Percentiles rank a stretch among this genome's conserved stretches.
phyloP scores from a whole-genome alignment of 73 alveolate species.

The Uronychia setigera region DNA sequence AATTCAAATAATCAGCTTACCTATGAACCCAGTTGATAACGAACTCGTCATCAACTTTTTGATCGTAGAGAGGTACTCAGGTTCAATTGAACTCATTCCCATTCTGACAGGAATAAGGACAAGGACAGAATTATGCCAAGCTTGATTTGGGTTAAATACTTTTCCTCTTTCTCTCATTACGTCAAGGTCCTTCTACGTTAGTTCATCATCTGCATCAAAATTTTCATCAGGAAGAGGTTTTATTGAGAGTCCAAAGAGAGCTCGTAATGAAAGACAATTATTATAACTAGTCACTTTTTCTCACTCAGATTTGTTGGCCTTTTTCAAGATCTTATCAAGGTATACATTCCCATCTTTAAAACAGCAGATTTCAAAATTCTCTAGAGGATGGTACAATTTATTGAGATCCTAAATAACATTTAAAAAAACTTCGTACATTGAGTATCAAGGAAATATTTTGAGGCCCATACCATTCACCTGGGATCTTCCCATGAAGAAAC shows the following conservation, averaged over 20 bases:
- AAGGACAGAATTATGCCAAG: slow-evolving; percentile 28
- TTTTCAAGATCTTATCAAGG: slow-evolving; percentile 13
- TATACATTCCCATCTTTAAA: slow-evolving; percentile 38
- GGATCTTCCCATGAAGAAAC: slow-evolving; percentile 28
- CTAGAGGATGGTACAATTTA: slow-evolving; percentile 24
- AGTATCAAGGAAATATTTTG: slow-evolving; percentile 26
- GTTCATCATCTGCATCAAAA: too few relatives aligned
- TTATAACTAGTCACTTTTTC: not conserved
- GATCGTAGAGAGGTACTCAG: slow-evolving; percentile 17
- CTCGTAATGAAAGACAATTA: not conserved
- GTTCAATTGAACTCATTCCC: slow-evolving; percentile 19
- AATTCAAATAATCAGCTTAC: not conserved
- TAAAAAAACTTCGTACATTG: not conserved
- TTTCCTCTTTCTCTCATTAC: too few relatives aligned
- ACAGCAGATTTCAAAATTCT: slow-evolving; percentile 22
- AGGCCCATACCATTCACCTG: slow-evolving; percentile 54
- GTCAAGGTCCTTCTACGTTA: too few relatives aligned
- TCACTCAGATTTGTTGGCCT: slow-evolving; percentile 1
- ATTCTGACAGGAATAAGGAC: slow-evolving; percentile 34
- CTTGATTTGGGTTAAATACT: not conserved
- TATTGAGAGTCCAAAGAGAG: too few relatives aligned
- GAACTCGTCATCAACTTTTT: not conserved
- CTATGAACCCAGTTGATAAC: slow-evolving; percentile 17
- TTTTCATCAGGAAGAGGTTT: too few relatives aligned
- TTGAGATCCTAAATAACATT: slow-evolving; percentile 37